phyloP scores from a whole-genome alignment of 345 rosid species.

The Anastatica hierochuntica region DNA sequence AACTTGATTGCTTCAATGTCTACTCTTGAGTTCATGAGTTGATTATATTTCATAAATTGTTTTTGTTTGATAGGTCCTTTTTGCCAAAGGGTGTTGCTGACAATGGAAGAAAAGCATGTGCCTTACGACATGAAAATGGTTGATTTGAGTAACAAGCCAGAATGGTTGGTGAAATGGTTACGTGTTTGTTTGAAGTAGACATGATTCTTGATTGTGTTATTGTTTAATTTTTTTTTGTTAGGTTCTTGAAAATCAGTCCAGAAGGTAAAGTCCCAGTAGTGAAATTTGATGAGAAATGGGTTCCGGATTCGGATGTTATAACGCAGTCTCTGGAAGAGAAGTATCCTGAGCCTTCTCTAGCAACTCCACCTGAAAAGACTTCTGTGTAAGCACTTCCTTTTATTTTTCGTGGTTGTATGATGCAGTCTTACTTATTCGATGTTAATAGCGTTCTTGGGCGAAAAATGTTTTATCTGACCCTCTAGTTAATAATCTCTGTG shows the following conservation, averaged over 20 bases:
- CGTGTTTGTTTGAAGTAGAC: neutral
- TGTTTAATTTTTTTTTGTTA: slow-evolving; percentile 12
- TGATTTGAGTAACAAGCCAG: slow-evolving; percentile 76
- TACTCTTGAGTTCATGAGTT: neutral
- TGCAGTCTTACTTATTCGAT: neutral
- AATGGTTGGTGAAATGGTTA: slow-evolving; percentile 58
- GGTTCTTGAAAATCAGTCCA: slow-evolving; percentile 75
- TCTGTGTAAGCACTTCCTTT: slow-evolving; percentile 44
- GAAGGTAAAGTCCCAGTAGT: slow-evolving; percentile 91
- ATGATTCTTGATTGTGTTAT: neutral
- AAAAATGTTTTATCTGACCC: neutral
- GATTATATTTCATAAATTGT: neutral
- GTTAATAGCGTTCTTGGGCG: neutral
- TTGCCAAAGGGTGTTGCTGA: slow-evolving; percentile 77
- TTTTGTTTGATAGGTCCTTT: slow-evolving; percentile 54
- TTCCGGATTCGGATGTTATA: slow-evolving; percentile 91
- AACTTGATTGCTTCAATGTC: no score
- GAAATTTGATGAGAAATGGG: slow-evolving; percentile 80
- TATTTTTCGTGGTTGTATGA: neutral
- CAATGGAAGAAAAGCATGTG: slow-evolving; percentile 84
- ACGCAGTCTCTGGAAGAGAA: slow-evolving; percentile 72
- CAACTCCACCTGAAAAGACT: slow-evolving; percentile 75
- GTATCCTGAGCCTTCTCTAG: slow-evolving; percentile 74
- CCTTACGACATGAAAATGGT: slow-evolving; percentile 82
- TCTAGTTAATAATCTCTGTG: neutral